Evolutionary conservation across 257 asterid genomes (phyloP).

Genomic region (Orobanche coerulescens): DNA sequence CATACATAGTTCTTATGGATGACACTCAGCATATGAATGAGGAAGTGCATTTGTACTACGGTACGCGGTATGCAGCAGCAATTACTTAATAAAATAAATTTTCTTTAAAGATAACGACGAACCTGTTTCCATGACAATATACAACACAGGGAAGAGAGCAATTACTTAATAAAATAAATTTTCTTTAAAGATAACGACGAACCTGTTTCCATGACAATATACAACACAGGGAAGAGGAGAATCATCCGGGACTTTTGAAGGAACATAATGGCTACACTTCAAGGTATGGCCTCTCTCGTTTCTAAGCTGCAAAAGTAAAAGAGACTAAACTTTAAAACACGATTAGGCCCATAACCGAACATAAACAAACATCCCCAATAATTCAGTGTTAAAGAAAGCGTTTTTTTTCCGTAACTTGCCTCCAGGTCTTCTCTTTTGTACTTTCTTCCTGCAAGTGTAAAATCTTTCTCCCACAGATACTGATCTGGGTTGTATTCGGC

Average conservation of each 20-base stretch:
- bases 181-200: constrained; percentile 11
- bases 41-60: too few species aligned
- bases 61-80: too few species aligned
- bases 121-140: constrained; percentile 99
- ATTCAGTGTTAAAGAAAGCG: constrained; percentile 19
- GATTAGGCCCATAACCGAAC: constrained; percentile 9
- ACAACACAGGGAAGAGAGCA: constrained; percentile 97
- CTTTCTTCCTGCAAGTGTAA: constrained; percentile 71
- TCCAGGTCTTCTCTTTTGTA: constrained; percentile 87
- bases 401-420: constrained; percentile 78
- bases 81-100: too few species aligned
- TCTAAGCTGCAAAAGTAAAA: constrained; percentile 59
- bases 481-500: constrained; percentile 90
- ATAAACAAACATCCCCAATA: not conserved
- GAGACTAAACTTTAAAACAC: constrained; percentile 18
- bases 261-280: constrained; percentile 93
- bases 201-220: constrained; percentile 99
- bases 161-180: too few species aligned
- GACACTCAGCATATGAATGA: too few species aligned
- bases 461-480: constrained; percentile 83
- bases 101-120: constrained; percentile 11
- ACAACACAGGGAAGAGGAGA: constrained; percentile 90
- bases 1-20: too few species aligned
- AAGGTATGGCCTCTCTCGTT: constrained; percentile 83
- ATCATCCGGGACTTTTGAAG: constrained; percentile 60